Evolutionary conservation across 2,329 filamentous ascomycete genomes (phyloP).

Genomic region (Periglandula ipomoeae): DNA sequence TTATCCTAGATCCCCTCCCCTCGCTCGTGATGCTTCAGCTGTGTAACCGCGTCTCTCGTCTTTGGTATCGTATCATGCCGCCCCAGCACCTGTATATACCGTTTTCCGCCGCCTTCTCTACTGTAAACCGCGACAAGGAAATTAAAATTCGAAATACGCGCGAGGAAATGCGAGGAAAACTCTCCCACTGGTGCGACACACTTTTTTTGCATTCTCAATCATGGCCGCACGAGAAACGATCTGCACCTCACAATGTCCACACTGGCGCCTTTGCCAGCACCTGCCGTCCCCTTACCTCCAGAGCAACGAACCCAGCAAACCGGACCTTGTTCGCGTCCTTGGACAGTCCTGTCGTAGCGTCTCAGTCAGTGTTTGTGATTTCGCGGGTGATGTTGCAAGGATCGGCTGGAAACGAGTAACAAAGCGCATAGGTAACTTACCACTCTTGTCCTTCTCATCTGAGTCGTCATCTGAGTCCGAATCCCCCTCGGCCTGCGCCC

Average conservation of each 20-base stretch:
- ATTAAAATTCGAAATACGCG: background rate
- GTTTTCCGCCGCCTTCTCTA: background rate
- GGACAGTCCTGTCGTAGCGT: slow-evolving; percentile 25
- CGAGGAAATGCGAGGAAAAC: background rate
- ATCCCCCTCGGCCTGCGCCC: slow-evolving; percentile 22
- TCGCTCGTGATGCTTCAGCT: background rate
- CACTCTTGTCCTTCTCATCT: slow-evolving; percentile 31
- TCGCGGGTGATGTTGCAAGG: too few species aligned
- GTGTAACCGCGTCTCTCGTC: background rate
- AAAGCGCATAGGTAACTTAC: slow-evolving; percentile 29
- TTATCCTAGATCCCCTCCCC: background rate
- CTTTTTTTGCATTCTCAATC: background rate
- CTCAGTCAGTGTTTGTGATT: slow-evolving; percentile 32
- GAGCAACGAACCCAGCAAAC: slow-evolving; percentile 64
- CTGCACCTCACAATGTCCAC: slow-evolving; percentile 40
- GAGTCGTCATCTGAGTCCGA: slow-evolving; percentile 27
- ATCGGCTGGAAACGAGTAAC: too few species aligned
- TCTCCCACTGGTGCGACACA: background rate
- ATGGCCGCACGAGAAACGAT: background rate
- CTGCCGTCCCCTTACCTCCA: slow-evolving; percentile 68
- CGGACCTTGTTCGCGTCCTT: slow-evolving; percentile 52
- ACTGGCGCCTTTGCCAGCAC: slow-evolving; percentile 69
- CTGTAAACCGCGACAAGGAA: background rate
- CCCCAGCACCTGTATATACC: background rate
- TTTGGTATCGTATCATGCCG: background rate